Percentiles rank a stretch among this genome's conserved stretches.
Conservation (phyloP, 2,329 filamentous ascomycete species). For the Sporothrix dimorphospora region DNA sequence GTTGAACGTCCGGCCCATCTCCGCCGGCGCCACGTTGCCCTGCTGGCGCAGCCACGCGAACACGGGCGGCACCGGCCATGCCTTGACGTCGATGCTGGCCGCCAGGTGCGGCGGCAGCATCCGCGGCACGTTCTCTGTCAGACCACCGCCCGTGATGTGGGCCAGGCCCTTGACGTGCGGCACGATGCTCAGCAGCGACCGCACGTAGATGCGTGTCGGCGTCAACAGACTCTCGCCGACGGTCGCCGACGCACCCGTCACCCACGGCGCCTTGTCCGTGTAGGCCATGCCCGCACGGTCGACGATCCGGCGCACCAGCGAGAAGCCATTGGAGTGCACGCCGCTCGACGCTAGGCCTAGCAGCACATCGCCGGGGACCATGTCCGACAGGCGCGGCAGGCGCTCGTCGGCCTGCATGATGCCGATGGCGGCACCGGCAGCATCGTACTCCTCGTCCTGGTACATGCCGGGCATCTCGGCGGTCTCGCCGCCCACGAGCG, state of each 20-base stretch:
- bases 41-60: conserved; percentile 82
- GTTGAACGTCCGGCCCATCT: conserved; percentile 95
- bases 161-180: conserved; percentile 85
- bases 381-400: conserved; percentile 74
- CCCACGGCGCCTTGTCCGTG: conserved; percentile 76
- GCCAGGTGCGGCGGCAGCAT: conserved; percentile 81
- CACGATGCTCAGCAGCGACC: conserved; percentile 67
- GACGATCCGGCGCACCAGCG: conserved; percentile 89
- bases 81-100: conserved; percentile 75
- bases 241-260: conserved; percentile 49
- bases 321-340: conserved; percentile 96
- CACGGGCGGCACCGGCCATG: conserved; percentile 76
- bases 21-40: conserved; percentile 70
- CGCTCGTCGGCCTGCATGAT: conserved; percentile 71
- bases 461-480: conserved; percentile 99
- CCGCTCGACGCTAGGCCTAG: conserved; percentile 84
- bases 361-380: conserved; percentile 82
- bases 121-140: conserved; percentile 91
- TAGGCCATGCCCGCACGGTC: conserved; percentile 73
- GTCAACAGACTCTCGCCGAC: conserved; percentile 81
- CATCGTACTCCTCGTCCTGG: conserved; percentile 85
- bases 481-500: conserved; percentile 94
- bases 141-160: conserved; percentile 94
- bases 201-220: conserved; percentile 93
- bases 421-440: conserved; percentile 86